Evolutionary conservation across 768 basidiomycete genomes (phyloP), one percentile per base, ranked within the genome.

Genomic region (Imleria badia): DNA sequence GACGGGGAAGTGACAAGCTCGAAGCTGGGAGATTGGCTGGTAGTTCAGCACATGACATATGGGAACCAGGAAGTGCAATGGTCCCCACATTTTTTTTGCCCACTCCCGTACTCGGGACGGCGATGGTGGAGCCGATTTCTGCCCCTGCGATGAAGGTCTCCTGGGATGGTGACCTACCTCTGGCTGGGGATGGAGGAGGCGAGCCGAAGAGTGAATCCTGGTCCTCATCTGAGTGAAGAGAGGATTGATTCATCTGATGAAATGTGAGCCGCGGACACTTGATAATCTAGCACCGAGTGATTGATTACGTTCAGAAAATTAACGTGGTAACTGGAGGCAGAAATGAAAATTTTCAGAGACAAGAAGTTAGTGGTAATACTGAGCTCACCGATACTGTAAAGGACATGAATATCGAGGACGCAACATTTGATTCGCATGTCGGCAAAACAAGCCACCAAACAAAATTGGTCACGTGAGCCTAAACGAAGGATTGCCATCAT

Each of bases 41-140:
- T 76, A 85, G 80, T 91, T 91, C 87, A 91, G 87, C 87, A 88
- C 77, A 78, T 73, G 76, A 72, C 70, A 71, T 79, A 78, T 87
- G 89, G 89, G 88, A 89, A 83, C 89, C 90, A 91, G 88, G 88
- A 89, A 91, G 90, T 91, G 90, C 90, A 91, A 91, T 91, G 88
- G 89, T 87, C 89, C 89, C 89, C 89, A 92, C 90, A 82, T 92
- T 91, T 71, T 62, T 64, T 55, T 52, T 55, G 56, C 51, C 33
- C 51, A 35, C 41, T 44, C 56, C 62, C 52, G 49, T 33, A 36
- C 54, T 35, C 13, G 64, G 75, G 72, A 72, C 64, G 63, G 65
- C 63, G n/a, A 45, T 36, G 20, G 22, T 38, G 47, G 43, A 51
- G 46, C 52, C 36, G 29, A 38, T 40, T 59, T 53, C 60, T 59